Evolutionary conservation across 306 rosid genomes (phyloP).

Genomic region (Gastrolobium bilobum): DNA sequence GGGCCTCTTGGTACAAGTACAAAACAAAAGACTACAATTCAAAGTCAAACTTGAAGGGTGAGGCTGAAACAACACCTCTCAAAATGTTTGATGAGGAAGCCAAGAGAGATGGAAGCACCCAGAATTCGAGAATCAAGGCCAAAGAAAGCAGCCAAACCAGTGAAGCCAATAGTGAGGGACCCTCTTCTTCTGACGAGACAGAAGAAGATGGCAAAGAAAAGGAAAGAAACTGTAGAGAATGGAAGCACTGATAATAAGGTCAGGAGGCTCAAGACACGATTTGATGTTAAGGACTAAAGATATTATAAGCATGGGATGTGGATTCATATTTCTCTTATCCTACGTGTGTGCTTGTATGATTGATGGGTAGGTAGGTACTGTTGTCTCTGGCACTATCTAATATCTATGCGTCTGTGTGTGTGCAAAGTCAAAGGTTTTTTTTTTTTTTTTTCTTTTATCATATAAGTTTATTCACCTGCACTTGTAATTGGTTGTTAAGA

Average conservation of each 20-base stretch:
- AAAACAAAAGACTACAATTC: constrained; percentile 61
- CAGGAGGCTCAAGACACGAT: constrained; percentile 37
- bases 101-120: constrained; percentile 17
- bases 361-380: constrained; percentile 40
- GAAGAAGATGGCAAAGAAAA: constrained; percentile 53
- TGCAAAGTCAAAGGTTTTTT: constrained; percentile 47
- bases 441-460: neutral
- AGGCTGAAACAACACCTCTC: constrained; percentile 22
- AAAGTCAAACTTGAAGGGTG: constrained; percentile 34
- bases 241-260: constrained; percentile 39
- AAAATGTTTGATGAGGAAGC: constrained; percentile 35
- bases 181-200: constrained; percentile 58
- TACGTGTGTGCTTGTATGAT: constrained; percentile 48
- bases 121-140: constrained; percentile 33
- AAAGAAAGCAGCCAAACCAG: constrained; percentile 53
- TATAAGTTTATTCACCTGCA: constrained; percentile 42
- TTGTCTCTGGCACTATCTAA: constrained; percentile 40
- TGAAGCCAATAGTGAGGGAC: constrained; percentile 54
- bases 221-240: constrained; percentile 41
- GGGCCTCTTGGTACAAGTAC: constrained; percentile 87
- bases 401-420: constrained; percentile 43
- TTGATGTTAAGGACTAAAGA: constrained; percentile 38
- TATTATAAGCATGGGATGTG: constrained; percentile 44
- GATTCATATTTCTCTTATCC: constrained; percentile 38
- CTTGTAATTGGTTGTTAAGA: constrained; percentile 41